Percentiles rank a stretch among this genome's conserved stretches.
phyloP scores from a whole-genome alignment of 129 eudicot genomes.

The Pulicaria dysenterica region DNA sequence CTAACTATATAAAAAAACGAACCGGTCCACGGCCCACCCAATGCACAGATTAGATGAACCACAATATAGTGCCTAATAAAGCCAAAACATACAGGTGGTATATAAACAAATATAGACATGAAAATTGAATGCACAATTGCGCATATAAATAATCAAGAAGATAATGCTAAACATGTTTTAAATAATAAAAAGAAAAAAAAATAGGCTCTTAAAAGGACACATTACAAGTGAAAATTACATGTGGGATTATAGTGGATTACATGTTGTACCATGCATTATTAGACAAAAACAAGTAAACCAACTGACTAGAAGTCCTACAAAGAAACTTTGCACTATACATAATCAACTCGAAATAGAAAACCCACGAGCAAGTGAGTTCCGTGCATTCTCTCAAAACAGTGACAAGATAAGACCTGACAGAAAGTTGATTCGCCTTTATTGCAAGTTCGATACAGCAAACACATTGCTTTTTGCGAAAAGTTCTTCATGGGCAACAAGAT shows the following conservation, averaged over 20 bases:
- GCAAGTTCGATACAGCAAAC: conserved; percentile 38
- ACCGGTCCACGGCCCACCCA: conserved; percentile 27
- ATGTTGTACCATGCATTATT: conserved; percentile 23
- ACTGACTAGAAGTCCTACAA: neutral
- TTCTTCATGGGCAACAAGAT: conserved; percentile 22
- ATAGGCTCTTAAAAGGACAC: neutral
- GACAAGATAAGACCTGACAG: conserved; percentile 37
- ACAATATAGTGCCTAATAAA: conserved; percentile 38
- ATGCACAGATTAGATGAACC: conserved; percentile 30
- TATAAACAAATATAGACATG: conserved; percentile 28
- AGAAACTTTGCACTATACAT: conserved; percentile 28
- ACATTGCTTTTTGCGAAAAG: conserved; percentile 29
- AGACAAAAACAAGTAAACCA: conserved; percentile 32
- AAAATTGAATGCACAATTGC: conserved; percentile 27
- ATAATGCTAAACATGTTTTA: neutral
- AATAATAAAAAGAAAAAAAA: neutral
- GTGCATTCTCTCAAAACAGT: conserved; percentile 37
- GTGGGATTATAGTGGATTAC: conserved; percentile 13
- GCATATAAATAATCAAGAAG: neutral
- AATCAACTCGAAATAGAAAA: conserved; percentile 39
- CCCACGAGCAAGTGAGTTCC: conserved; percentile 26
- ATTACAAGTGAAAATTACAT: conserved; percentile 2
- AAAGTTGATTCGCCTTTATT: conserved; percentile 40
- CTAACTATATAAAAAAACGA: neutral
- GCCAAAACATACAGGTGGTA: conserved; percentile 24